Evolutionary conservation across 1,139 yeast genomes (phyloP).

Genomic region (Saccharomyces hybrid): DNA sequence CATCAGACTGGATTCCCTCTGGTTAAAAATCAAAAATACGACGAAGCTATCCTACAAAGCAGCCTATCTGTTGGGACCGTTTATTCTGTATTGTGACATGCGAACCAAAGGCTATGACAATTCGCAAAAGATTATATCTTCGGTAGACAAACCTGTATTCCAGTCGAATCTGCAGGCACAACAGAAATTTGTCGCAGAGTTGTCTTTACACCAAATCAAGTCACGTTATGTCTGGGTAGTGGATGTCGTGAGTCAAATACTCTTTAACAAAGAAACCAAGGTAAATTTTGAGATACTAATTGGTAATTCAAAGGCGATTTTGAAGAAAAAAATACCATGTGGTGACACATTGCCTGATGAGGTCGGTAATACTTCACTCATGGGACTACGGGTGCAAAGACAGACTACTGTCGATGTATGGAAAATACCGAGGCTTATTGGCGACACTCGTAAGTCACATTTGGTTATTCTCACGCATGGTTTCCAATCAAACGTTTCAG

Average conservation of each 20-base stretch:
- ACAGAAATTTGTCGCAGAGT: conserved; percentile 47
- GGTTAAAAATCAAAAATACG: conserved; percentile 63
- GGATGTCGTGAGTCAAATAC: conserved; percentile 74
- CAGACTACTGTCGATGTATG: conserved; percentile 67
- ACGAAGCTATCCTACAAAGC: conserved; percentile 77
- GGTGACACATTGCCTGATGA: conserved; percentile 21
- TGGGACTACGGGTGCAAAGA: conserved; percentile 22
- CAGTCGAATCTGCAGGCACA: conserved; percentile 74
- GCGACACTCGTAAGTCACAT: conserved; percentile 15
- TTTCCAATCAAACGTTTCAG: conserved; percentile 77
- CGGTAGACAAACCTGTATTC: conserved; percentile 67
- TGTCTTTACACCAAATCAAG: conserved; percentile 40
- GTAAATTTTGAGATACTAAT: conserved; percentile 64
- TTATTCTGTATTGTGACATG: conserved; percentile 78
- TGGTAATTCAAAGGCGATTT: conserved; percentile 39
- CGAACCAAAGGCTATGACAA: conserved; percentile 57
- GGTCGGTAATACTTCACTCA: conserved; percentile 30
- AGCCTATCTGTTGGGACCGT: conserved; percentile 87
- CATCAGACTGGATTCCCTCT: conserved; percentile 35
- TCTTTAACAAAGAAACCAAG: conserved; percentile 64
- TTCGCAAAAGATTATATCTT: conserved; percentile 46
- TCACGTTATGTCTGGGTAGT: conserved; percentile 64
- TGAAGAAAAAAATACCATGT: neutral
- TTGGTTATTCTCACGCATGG: conserved; percentile 66
- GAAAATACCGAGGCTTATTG: conserved; percentile 27